These are phyloP conservation scores for Sporothrix variecibatus DNA, from an alignment of 2,329 filamentous ascomycete species.

Conservation along the genomic window DNA sequence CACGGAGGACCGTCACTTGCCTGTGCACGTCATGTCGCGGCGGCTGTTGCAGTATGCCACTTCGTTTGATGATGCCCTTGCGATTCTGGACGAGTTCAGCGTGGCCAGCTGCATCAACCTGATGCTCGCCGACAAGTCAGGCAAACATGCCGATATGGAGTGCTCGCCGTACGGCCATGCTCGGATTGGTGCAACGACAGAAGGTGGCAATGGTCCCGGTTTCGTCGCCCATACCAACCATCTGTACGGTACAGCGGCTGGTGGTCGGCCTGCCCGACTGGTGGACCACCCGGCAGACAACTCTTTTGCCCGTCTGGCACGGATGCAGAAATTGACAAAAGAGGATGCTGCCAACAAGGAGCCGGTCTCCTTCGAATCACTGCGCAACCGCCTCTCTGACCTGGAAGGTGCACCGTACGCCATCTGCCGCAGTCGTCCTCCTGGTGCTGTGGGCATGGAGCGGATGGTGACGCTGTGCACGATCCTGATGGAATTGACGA, in stretches of 20 bases:
- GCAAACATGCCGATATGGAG: slow-evolving; percentile 11
- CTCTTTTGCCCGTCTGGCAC: slow-evolving; percentile 20
- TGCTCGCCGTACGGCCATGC: slow-evolving; percentile 20
- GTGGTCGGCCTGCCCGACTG: not conserved
- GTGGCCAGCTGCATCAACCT: slow-evolving; percentile 17
- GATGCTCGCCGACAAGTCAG: slow-evolving; percentile 17
- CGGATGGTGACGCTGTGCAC: slow-evolving; percentile 24
- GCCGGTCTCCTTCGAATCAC: not conserved
- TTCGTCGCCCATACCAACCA: slow-evolving; percentile 23
- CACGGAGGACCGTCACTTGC: slow-evolving; percentile 1
- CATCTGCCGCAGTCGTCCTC: slow-evolving; percentile 14
- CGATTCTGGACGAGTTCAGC: not conserved
- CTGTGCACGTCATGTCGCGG: slow-evolving; percentile 23
- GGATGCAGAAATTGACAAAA: slow-evolving; percentile 9
- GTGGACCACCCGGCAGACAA: slow-evolving; percentile 20
- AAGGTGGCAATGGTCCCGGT: not conserved
- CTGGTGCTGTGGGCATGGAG: slow-evolving; percentile 14
- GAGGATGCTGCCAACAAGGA: not conserved
- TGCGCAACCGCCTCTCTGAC: slow-evolving; percentile 16
- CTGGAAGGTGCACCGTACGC: slow-evolving; percentile 18
- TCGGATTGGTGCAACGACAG: not conserved
- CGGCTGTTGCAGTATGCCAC: slow-evolving; percentile 1
- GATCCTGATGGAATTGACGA: slow-evolving; percentile 25
- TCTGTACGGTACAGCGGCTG: slow-evolving; percentile 4
- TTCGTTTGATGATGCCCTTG: not conserved